Evolutionary conservation across 257 asterid genomes (phyloP), one percentile per base, ranked within the genome.

Genomic region (Fraxinus americana): DNA sequence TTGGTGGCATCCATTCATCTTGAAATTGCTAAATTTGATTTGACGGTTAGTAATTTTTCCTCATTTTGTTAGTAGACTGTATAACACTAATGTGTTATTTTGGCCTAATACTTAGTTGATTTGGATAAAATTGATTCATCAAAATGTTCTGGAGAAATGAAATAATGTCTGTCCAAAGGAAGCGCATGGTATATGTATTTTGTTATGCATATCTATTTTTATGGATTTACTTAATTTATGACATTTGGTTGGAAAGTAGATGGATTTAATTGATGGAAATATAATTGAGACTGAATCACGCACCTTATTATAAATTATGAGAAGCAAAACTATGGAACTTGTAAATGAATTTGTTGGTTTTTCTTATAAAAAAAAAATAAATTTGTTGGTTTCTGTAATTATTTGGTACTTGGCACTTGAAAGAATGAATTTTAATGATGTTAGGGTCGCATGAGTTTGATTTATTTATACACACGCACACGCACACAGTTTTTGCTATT

Each of bases 1-100:
- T 79, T 93, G 81, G 92, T 91, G 86, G 94, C 98, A 36, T 90
- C 99, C 80, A 88, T 90, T 88, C 99, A 90, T 85, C 91, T 95
- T 72, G 92, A 91, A 75, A 90, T 92, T 83, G 97, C 99, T 52
- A 95, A 95, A 82, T 95, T 87, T 81, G 91, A 93, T 75, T 84
- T 93, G 38, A 86, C 82, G 63, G 99, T 94, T 79, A 92, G 92
- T 77, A 34, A 72, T 75, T 73, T 72, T 61, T 78, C 71, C 61
- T 59, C 69, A 27, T 63, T 23, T 63, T 35, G 29, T 27, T 27
- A 23, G 65, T 72, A 19, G 52, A 45, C 14, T 66, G 34, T 36
- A 25, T 5, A 61, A 12, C 17, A 12, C 32, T 21, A 70, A 23
- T 59, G 5, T 59, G 30, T 14, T 21, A 5, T 67, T 72, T 52